A percentile compares a stretch with the other conserved stretches of the same genome.
These are phyloP conservation scores for Phaeoacremonium minimum DNA, from an alignment of 2,329 filamentous ascomycete genomes.

Conservation along the genomic window DNA sequence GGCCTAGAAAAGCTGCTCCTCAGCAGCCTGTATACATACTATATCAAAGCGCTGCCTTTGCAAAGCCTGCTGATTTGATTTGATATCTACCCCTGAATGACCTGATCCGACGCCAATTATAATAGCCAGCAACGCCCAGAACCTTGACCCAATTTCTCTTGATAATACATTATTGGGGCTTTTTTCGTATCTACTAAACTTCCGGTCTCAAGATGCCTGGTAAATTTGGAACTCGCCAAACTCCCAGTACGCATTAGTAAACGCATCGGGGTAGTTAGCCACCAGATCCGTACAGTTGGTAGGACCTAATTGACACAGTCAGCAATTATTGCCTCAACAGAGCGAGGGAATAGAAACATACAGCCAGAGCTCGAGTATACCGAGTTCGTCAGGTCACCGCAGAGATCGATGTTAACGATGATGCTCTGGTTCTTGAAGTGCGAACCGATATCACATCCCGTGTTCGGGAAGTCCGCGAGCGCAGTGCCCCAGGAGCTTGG, in stretches of 20 bases:
- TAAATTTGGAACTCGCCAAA: constrained; percentile 60
- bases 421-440: constrained; percentile 65
- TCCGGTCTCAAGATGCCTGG: constrained; percentile 25
- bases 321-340: neutral
- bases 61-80: too few species aligned
- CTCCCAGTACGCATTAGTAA: constrained; percentile 60
- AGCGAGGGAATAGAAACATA: too few species aligned
- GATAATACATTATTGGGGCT: too few species aligned
- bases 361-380: constrained; percentile 42
- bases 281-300: constrained; percentile 54
- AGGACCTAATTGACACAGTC: constrained; percentile 33
- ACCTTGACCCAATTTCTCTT: neutral
- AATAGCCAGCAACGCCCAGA: neutral
- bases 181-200: too few species aligned
- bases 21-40: too few species aligned
- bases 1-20: too few species aligned
- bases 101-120: too few species aligned
- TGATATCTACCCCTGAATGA: too few species aligned
- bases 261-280: constrained; percentile 50
- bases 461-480: constrained; percentile 61
- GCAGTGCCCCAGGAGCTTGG: constrained; percentile 59
- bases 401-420: constrained; percentile 62
- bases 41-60: too few species aligned
- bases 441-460: constrained; percentile 51
- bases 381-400: constrained; percentile 49